These are phyloP conservation scores for Apiospora aurea DNA, from an alignment of 2,329 filamentous ascomycete genomes.

Conservation along the genomic window DNA sequence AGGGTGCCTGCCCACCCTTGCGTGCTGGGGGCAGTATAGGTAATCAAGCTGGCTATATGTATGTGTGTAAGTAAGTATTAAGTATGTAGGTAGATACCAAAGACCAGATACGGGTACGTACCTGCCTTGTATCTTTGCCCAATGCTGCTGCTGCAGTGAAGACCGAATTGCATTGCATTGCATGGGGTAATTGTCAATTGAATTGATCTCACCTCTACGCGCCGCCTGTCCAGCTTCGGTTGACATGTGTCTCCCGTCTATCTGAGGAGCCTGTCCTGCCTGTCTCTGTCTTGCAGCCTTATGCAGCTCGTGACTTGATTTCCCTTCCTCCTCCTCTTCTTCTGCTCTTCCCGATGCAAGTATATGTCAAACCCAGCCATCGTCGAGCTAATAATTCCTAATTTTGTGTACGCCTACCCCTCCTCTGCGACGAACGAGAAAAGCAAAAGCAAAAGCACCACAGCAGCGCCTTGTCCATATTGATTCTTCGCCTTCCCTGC, in stretches of 20 bases:
- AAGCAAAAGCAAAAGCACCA: not conserved
- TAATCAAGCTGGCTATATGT: not conserved
- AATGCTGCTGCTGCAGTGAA: not conserved
- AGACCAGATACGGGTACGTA: not conserved
- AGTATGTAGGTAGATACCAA: not conserved
- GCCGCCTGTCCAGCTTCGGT: not conserved
- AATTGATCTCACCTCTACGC: not conserved
- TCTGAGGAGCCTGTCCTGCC: not conserved
- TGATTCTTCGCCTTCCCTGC: constrained; percentile 15
- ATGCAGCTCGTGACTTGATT: not conserved
- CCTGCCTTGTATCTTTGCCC: constrained; percentile 3
- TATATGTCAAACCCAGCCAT: not conserved
- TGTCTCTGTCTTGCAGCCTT: constrained; percentile 1
- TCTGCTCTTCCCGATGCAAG: not conserved
- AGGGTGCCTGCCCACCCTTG: not conserved
- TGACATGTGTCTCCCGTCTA: not conserved
- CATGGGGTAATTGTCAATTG: not conserved
- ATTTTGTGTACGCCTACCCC: constrained; percentile 1
- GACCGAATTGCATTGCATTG: constrained; percentile 8
- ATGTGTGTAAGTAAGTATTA: not conserved
- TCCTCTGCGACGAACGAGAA: not conserved
- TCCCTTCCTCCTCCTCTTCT: not conserved
- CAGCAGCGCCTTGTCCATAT: not conserved
- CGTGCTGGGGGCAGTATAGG: not conserved
- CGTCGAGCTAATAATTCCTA: not conserved